A percentile compares a stretch with the other conserved stretches of the same genome.
phyloP scores from a whole-genome alignment of 495 filamentous ascomycete species.

The Hypomontagnella submonticulosa region DNA sequence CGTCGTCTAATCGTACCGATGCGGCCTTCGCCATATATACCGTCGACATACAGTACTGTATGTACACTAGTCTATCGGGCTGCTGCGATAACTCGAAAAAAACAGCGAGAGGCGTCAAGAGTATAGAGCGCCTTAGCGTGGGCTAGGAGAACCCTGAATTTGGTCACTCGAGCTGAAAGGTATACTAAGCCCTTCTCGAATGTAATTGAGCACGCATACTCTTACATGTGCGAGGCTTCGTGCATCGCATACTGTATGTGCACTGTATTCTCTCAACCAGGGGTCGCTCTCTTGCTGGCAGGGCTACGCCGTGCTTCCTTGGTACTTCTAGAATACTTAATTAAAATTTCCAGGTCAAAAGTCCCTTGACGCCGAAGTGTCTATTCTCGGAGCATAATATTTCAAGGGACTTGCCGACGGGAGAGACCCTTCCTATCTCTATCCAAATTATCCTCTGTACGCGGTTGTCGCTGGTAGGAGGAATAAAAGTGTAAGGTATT shows the following conservation, averaged over 20 bases:
- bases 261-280: neutral
- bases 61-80: constrained; percentile 5
- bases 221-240: neutral
- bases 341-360: neutral
- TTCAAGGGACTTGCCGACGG: constrained; percentile 2
- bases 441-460: neutral
- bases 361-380: constrained; percentile 5
- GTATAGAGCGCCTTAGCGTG: constrained; percentile 1
- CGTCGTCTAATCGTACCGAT: constrained; percentile 21
- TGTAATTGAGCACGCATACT: too few species aligned
- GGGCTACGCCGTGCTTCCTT: neutral
- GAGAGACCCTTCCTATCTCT: constrained; percentile 1
- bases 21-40: neutral
- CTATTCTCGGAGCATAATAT: neutral
- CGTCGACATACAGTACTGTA: too few species aligned
- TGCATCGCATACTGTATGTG: constrained; percentile 2
- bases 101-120: neutral
- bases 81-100: constrained; percentile 7
- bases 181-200: too few species aligned
- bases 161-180: constrained; percentile 4
- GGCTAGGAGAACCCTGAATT: constrained; percentile 24
- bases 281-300: neutral
- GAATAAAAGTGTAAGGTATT: neutral
- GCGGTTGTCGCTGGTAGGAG: constrained; percentile 1
- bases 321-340: neutral